Base-by-base conservation (phyloP, 2,329 filamentous ascomycete species). In the Aspergillus eucalypticola region DNA sequence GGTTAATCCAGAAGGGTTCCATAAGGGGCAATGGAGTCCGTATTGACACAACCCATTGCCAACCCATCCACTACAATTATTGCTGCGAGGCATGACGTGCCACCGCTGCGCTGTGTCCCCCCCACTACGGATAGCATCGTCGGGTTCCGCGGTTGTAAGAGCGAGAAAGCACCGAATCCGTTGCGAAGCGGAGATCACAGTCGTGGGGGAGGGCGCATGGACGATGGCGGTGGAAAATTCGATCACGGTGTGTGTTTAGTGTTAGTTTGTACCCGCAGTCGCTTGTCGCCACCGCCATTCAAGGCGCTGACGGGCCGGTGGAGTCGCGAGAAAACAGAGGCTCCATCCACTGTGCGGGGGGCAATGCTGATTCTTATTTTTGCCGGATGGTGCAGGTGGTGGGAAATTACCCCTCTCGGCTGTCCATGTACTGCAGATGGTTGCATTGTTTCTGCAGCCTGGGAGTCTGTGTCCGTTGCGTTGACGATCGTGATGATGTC, bases 1-100 rank as follows among this genome's bases (percentile, higher is more conserved):
- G 59, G 59, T 61, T 58, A 41, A 42, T 55, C 39, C 39, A 55
- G 53, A 55, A 55, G 41, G 27, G 38, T 44, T 54, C 52, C 52
- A 6, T 25, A 25, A 29, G n/a, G 27, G 52, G 38, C 23, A 44
- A 10, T n/a, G 17, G 32, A 23, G 41, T 55, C 10, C 53, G 35
- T 55, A 21, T 21, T 27, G 27, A 44, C 52, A 42, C 53, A 32
- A 29, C 46, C 25, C 25, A n/a, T 29, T 25, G n/a, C 7, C 46
- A 27, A 10, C 15, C 25, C 8, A 50, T 27, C 27, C 21, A 50
- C 46, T n/a, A 27, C 25, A 10, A 50, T 50, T 19, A 50, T 50
- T 15, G 29, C 23, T 50, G 25, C 15, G 8, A 50, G 25, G 25
- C 25, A 50, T 50, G 46, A 50, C 25, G 46, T 50, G n/a, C 25